These are phyloP conservation scores for Tetraselmis striata DNA, from an alignment of 139 green algal genomes.

Conservation along the genomic window DNA sequence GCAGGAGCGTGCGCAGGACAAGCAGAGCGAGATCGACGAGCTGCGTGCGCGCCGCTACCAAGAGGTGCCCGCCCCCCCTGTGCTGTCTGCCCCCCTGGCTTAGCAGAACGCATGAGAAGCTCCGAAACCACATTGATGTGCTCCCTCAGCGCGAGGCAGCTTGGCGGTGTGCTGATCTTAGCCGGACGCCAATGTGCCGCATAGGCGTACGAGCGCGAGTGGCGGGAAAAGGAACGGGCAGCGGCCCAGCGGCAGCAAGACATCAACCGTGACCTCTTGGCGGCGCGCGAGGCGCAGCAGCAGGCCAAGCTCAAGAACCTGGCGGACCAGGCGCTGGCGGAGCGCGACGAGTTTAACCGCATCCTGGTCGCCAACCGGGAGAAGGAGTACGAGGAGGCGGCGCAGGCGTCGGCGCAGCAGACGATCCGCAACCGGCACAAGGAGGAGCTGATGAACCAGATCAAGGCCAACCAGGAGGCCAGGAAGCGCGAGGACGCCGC, in stretches of 20 bases:
- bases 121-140: too few relatives aligned
- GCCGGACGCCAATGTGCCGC: not conserved
- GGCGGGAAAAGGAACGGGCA: constrained; percentile 59
- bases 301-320: constrained; percentile 54
- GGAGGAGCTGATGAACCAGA: constrained; percentile 65
- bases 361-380: constrained; percentile 58
- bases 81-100: too few relatives aligned
- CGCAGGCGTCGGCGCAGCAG: constrained; percentile 21
- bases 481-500: not conserved
- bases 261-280: constrained; percentile 56
- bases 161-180: not conserved
- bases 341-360: constrained; percentile 69
- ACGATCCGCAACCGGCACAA: constrained; percentile 56
- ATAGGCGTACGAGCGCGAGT: constrained; percentile 70
- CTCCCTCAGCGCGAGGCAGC: too few relatives aligned
- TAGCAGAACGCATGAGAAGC: too few relatives aligned
- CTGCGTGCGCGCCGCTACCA: constrained; percentile 62
- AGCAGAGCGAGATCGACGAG: constrained; percentile 75
- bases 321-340: constrained; percentile 59
- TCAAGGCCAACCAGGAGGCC: constrained; percentile 14
- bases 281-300: constrained; percentile 64
- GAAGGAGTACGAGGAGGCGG: constrained; percentile 47
- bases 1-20: constrained; percentile 74
- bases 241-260: constrained; percentile 36
- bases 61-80: constrained; percentile 8